Evolutionary conservation across 129 eudicot genomes (phyloP).

Genomic region (Pseudognaphalium luteoalbum): DNA sequence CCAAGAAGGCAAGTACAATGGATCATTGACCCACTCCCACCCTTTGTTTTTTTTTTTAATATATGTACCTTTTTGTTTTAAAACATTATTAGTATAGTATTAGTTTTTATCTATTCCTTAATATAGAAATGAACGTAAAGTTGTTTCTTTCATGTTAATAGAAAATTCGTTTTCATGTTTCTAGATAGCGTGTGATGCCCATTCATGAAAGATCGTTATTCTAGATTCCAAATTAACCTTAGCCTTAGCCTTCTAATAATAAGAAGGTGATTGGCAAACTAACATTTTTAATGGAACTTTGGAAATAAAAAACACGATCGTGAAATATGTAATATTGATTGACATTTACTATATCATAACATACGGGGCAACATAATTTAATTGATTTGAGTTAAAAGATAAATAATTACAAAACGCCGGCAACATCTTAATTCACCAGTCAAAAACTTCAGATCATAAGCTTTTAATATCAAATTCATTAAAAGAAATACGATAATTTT

Average conservation of each 20-base stretch:
- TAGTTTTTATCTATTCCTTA: neutral
- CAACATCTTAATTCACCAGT: neutral
- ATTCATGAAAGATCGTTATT: neutral
- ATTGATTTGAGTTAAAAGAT: neutral
- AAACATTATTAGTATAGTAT: neutral
- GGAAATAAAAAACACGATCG: neutral
- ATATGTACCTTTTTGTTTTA: neutral
- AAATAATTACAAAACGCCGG: neutral
- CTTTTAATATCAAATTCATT: too few relatives aligned
- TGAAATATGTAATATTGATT: neutral
- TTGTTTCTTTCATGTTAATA: neutral
- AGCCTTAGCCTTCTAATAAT: too few relatives aligned
- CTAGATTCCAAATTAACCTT: neutral
- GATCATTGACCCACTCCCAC: slow-evolving; percentile 18
- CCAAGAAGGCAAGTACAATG: slow-evolving; percentile 21
- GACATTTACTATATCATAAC: neutral
- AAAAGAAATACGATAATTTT: too few relatives aligned
- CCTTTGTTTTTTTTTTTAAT: neutral
- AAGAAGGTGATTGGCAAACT: too few relatives aligned
- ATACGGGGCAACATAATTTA: neutral
- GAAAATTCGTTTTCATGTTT: neutral
- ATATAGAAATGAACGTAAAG: too few relatives aligned
- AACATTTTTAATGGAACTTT: too few relatives aligned
- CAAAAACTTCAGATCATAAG: too few relatives aligned
- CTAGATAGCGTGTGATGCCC: neutral